These are phyloP conservation scores for Aspergillus japonicus DNA, from an alignment of 2,329 filamentous ascomycete genomes.

Conservation along the genomic window DNA sequence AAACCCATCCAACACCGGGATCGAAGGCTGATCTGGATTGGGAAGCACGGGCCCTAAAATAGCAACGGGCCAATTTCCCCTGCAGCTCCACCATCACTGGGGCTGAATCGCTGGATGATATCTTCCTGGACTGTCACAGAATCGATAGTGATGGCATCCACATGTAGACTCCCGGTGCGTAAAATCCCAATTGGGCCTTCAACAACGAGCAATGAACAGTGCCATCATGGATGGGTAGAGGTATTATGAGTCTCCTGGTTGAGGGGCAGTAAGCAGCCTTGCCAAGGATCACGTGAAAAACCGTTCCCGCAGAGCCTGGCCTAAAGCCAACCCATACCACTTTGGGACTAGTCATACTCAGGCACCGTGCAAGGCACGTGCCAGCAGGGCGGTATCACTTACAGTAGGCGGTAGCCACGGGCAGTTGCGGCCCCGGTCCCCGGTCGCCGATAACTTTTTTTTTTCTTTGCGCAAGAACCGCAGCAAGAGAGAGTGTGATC, in stretches of 20 bases:
- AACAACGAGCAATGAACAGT: too few relatives aligned
- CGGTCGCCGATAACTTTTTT: conserved; percentile 28
- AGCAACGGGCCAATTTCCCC: neutral
- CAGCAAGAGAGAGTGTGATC: neutral
- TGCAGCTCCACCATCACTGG: neutral
- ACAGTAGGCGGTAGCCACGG: conserved; percentile 13
- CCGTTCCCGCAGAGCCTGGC: neutral
- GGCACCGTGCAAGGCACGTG: conserved; percentile 2
- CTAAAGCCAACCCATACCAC: neutral
- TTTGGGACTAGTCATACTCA: neutral
- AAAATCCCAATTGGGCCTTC: too few relatives aligned
- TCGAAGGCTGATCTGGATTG: neutral
- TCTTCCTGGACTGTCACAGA: neutral
- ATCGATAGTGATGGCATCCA: neutral
- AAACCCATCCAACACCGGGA: too few relatives aligned
- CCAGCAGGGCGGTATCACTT: conserved; percentile 19
- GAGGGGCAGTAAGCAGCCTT: neutral
- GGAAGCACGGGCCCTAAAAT: neutral
- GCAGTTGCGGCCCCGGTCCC: conserved; percentile 29
- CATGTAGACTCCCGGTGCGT: neutral
- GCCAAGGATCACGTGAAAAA: neutral
- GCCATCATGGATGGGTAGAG: too few relatives aligned
- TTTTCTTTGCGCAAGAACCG: conserved; percentile 1
- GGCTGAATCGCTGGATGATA: neutral
- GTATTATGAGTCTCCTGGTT: neutral